Conservation (phyloP, 768 basidiomycete species). For the Tulasnella sp. region DNA sequence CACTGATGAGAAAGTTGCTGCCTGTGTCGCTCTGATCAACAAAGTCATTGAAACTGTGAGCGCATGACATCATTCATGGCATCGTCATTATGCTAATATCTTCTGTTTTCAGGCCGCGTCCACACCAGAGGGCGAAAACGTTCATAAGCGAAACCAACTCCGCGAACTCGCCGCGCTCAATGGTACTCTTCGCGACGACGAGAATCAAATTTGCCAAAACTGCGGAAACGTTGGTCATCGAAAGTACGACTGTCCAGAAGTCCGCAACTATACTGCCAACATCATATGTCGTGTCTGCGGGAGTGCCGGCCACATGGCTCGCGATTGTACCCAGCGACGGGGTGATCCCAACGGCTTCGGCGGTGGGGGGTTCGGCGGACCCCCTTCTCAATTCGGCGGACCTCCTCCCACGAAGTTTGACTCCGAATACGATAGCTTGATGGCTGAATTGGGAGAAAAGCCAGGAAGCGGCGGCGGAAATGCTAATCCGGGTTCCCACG, state of each 20-base stretch:
- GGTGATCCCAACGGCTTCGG: slow-evolving; percentile 63
- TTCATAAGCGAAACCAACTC: slow-evolving; percentile 98
- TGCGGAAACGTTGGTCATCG: slow-evolving; percentile 93
- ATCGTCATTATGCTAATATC: slow-evolving; percentile 31
- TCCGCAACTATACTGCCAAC: slow-evolving; percentile 98
- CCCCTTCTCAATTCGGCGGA: slow-evolving; percentile 45
- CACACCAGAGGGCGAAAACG: slow-evolving; percentile 98
- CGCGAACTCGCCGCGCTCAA: slow-evolving; percentile 97
- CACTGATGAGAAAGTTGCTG: slow-evolving; percentile 84
- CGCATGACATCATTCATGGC: background rate
- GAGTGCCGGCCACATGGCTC: slow-evolving; percentile 98
- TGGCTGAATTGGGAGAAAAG: slow-evolving; percentile 96
- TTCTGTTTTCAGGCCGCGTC: slow-evolving; percentile 78
- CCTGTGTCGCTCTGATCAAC: slow-evolving; percentile 95
- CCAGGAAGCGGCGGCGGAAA: slow-evolving; percentile 57
- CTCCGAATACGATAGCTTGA: slow-evolving; percentile 94
- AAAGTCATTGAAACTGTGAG: slow-evolving; percentile 93
- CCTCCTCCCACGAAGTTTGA: slow-evolving; percentile 77
- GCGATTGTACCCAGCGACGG: slow-evolving; percentile 93
- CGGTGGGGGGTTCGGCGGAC: slow-evolving; percentile 26
- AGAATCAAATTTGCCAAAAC: slow-evolving; percentile 99
- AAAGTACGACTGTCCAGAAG: slow-evolving; percentile 99
- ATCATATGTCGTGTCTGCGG: slow-evolving; percentile 99
- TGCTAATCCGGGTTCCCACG: slow-evolving; percentile 44
- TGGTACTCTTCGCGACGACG: slow-evolving; percentile 98